Conservation (phyloP, 116 monocot species). For the Trichopus zeylanicus region DNA sequence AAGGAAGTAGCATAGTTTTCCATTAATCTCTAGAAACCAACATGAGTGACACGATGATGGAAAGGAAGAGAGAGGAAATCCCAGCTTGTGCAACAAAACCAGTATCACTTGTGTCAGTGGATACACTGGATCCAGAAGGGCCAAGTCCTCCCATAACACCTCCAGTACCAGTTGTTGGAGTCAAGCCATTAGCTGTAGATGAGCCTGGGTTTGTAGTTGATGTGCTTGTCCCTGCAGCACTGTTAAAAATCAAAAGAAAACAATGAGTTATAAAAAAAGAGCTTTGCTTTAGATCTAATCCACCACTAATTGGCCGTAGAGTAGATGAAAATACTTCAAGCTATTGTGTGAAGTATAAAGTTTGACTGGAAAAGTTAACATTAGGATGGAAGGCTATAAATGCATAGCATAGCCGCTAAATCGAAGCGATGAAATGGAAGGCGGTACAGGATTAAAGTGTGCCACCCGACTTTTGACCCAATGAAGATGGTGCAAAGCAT, state of each 20-base stretch:
- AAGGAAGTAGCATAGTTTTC: too few species aligned
- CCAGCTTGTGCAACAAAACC: not conserved
- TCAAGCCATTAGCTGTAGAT: not conserved
- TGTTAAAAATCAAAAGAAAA: not conserved
- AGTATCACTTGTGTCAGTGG: not conserved
- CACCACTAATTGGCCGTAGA: too few species aligned
- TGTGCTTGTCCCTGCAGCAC: constrained; percentile 4
- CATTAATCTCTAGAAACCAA: not conserved
- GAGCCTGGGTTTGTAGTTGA: not conserved
- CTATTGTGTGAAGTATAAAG: too few species aligned
- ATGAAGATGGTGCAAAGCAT: too few species aligned
- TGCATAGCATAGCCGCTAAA: too few species aligned
- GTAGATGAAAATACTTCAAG: too few species aligned
- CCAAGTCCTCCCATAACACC: constrained; percentile 5
- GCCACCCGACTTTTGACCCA: too few species aligned
- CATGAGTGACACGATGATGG: not conserved
- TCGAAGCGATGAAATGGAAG: too few species aligned
- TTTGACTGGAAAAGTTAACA: too few species aligned
- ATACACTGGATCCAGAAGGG: not conserved
- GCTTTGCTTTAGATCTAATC: too few species aligned
- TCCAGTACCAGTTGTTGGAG: constrained; percentile 6
- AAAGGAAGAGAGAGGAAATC: not conserved
- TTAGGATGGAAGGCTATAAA: too few species aligned
- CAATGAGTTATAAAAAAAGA: not conserved
- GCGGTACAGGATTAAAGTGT: too few species aligned